Percentiles rank a stretch among this genome's conserved stretches.
Conservation (phyloP, 116 monocot species). For the Cymodocea nodosa region DNA sequence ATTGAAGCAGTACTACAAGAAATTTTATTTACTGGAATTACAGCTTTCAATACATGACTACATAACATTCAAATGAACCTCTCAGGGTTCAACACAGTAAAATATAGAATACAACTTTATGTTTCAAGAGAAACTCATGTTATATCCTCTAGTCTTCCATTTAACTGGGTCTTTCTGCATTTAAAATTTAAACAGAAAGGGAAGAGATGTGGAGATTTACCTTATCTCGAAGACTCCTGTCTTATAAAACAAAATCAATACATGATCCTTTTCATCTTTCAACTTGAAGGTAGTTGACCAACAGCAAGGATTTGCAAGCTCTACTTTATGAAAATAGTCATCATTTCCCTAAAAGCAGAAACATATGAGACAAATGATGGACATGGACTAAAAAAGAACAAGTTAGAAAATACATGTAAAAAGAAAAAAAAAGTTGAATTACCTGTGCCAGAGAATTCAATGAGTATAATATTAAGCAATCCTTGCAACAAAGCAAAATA, state of each 20-base stretch:
- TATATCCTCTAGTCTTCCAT: no score
- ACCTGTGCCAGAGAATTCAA: conserved; percentile 68
- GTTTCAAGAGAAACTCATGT: no score
- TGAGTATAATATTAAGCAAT: conserved; percentile 44
- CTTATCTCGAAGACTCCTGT: conserved; percentile 78
- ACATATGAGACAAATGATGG: not conserved
- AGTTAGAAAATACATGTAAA: not conserved
- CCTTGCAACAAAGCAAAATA: conserved; percentile 65
- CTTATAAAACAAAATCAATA: conserved; percentile 71
- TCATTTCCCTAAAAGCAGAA: conserved; percentile 30
- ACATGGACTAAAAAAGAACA: not conserved
- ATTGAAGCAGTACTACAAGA: no score
- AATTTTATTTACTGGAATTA: no score
- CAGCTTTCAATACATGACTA: no score
- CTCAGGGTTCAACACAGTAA: no score
- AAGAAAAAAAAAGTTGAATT: not conserved
- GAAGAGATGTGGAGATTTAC: conserved; percentile 13
- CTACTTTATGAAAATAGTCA: conserved; percentile 29
- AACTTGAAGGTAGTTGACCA: conserved; percentile 61
- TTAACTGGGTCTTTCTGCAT: no score
- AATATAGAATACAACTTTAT: no score
- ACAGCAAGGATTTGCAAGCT: conserved; percentile 53
- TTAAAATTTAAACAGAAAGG: no score
- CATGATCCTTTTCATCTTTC: conserved; percentile 31
- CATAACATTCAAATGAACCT: no score